phyloP scores from a whole-genome alignment of 2,329 filamentous ascomycete species.

The Claviceps humidiphila region DNA sequence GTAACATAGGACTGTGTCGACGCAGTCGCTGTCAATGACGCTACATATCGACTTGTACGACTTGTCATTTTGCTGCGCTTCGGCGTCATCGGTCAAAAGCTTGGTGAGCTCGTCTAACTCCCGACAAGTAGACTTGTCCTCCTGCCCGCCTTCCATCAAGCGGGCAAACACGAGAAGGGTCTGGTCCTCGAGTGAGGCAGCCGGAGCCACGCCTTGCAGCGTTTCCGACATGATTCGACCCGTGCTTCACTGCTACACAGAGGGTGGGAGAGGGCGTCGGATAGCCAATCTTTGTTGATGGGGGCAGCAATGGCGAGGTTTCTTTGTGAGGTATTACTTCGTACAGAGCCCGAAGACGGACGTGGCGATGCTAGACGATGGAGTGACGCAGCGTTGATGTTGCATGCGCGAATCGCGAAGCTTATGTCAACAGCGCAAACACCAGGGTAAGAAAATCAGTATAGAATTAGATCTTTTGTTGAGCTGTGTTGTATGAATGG shows the following conservation, averaged over 20 bases:
- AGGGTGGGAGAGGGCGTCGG: neutral
- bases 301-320: neutral
- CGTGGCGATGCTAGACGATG: neutral
- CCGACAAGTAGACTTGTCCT: conserved; percentile 57
- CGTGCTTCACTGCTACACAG: neutral
- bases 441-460: neutral
- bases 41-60: conserved; percentile 36
- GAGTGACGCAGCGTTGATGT: neutral
- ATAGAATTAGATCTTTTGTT: neutral
- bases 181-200: conserved; percentile 40
- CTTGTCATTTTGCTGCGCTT: conserved; percentile 29
- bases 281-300: neutral
- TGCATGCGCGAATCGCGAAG: neutral
- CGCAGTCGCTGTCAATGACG: conserved; percentile 58
- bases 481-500: neutral
- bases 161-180: conserved; percentile 71
- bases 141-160: conserved; percentile 80
- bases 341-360: neutral
- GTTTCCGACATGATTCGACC: conserved; percentile 20
- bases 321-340: neutral
- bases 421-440: neutral
- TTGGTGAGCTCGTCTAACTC: conserved; percentile 46
- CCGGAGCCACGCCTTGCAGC: conserved; percentile 16
- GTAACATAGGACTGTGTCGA: conserved; percentile 76
- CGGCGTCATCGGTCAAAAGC: conserved; percentile 42